phyloP scores from a whole-genome alignment of 78 protist species.

The Pelomyxa schiedti region DNA sequence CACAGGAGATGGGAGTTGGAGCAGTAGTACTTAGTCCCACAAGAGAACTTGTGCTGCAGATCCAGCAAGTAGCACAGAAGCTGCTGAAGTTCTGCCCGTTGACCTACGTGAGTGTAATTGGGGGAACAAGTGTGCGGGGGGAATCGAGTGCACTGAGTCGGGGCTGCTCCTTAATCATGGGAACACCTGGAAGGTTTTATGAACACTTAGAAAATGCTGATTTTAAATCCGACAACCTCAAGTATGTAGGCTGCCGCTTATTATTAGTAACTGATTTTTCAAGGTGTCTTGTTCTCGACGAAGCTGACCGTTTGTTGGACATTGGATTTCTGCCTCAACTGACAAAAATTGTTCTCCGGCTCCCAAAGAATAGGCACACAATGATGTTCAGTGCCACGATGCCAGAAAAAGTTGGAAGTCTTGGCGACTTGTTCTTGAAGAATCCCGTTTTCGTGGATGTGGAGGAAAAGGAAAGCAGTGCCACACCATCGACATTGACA shows the following conservation, averaged over 20 bases:
- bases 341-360: constrained; percentile 58
- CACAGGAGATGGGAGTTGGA: too few relatives aligned
- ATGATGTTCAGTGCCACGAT: constrained; percentile 96
- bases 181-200: constrained; percentile 99
- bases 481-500: constrained; percentile 50
- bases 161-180: constrained; percentile 89
- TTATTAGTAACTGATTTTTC: constrained; percentile 69
- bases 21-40: constrained; percentile 96
- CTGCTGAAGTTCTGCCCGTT: constrained; percentile 61
- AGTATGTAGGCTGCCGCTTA: constrained; percentile 6
- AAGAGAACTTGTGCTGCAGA: constrained; percentile 88
- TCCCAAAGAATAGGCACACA: constrained; percentile 69
- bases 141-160: constrained; percentile 80
- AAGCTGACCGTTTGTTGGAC: constrained; percentile 93
- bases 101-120: constrained; percentile 88
- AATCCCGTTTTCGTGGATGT: constrained; percentile 79
- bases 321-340: constrained; percentile 77
- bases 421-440: constrained; percentile 56
- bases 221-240: too few relatives aligned
- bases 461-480: constrained; percentile 8
- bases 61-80: constrained; percentile 64
- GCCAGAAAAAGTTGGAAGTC: constrained; percentile 55
- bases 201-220: constrained; percentile 96
- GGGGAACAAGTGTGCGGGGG: constrained; percentile 73
- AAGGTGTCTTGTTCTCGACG: constrained; percentile 77